Evolutionary conservation across 1,284 basidiomycete genomes (phyloP).

Genomic region (Ganoderma lingzhi): DNA sequence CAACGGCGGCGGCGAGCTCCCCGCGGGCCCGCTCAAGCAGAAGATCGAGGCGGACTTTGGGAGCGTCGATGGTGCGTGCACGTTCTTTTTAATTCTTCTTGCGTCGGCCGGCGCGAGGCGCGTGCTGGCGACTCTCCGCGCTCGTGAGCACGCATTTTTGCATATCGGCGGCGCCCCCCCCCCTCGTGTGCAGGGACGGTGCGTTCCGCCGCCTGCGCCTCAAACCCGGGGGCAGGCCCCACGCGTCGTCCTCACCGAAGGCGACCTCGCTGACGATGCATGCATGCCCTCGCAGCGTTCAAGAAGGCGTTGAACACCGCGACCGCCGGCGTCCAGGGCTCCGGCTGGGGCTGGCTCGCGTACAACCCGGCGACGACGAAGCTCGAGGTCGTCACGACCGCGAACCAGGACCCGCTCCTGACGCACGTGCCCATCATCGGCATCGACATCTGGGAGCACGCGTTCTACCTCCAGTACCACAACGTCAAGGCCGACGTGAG

Average conservation of each 20-base stretch:
- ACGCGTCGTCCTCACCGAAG: too few relatives aligned
- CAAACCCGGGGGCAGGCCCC: too few relatives aligned
- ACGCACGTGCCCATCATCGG: slow-evolving; percentile 92
- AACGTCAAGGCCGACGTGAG: slow-evolving; percentile 92
- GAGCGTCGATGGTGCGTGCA: slow-evolving; percentile 64
- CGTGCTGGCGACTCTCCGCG: not conserved
- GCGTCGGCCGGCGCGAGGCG: too few relatives aligned
- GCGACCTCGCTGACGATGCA: not conserved
- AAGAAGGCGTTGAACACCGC: slow-evolving; percentile 86
- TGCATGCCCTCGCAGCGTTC: slow-evolving; percentile 53
- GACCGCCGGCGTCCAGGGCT: slow-evolving; percentile 96
- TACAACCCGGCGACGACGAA: slow-evolving; percentile 76
- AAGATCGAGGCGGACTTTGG: slow-evolving; percentile 77
- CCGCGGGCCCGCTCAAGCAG: slow-evolving; percentile 71
- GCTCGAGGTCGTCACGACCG: slow-evolving; percentile 90
- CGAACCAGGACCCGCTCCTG: slow-evolving; percentile 97
- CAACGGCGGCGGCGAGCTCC: slow-evolving; percentile 67
- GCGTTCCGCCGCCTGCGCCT: too few relatives aligned
- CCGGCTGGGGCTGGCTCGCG: slow-evolving; percentile 98
- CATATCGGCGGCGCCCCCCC: too few relatives aligned
- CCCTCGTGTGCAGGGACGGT: not conserved
- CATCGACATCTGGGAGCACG: slow-evolving; percentile 97
- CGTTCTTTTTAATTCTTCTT: too few relatives aligned
- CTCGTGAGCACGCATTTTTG: not conserved
- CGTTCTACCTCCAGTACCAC: slow-evolving; percentile 91